Percentiles rank a stretch among this genome's conserved stretches.
Evolutionary conservation across 2,329 filamentous ascomycete genomes (phyloP).

Genomic region (Fusarium buharicum): DNA sequence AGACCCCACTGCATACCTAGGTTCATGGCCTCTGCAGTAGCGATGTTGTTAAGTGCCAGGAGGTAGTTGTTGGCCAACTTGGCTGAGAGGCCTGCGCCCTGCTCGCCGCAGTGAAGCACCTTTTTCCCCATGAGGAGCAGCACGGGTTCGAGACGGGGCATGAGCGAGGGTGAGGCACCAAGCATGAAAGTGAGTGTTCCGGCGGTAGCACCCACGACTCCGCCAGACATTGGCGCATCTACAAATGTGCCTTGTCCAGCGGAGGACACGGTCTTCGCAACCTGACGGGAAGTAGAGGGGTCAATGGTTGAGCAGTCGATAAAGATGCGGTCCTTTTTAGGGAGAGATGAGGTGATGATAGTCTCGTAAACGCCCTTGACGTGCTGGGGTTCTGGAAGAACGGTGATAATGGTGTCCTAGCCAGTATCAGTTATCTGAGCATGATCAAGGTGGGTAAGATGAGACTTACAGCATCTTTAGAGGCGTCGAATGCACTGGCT

Average conservation of each 20-base stretch:
- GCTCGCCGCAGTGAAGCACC: slow-evolving; percentile 84
- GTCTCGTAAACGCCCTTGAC: slow-evolving; percentile 84
- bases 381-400: slow-evolving; percentile 88
- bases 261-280: slow-evolving; percentile 74
- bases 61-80: slow-evolving; percentile 99
- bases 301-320: slow-evolving; percentile 99
- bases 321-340: slow-evolving; percentile 75
- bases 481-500: slow-evolving; percentile 59
- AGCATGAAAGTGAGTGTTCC: slow-evolving; percentile 97
- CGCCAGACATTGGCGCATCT: slow-evolving; percentile 96
- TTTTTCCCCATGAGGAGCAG: slow-evolving; percentile 86
- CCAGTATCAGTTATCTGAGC: slow-evolving; percentile 9
- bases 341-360: slow-evolving; percentile 70
- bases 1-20: slow-evolving; percentile 70
- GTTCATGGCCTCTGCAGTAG: slow-evolving; percentile 73
- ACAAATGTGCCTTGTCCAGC: slow-evolving; percentile 80
- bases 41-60: slow-evolving; percentile 89
- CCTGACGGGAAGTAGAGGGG: slow-evolving; percentile 80
- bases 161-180: slow-evolving; percentile 70
- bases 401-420: slow-evolving; percentile 87
- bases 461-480: slow-evolving; percentile 62
- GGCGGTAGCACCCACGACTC: slow-evolving; percentile 88
- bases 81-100: slow-evolving; percentile 86
- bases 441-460: slow-evolving; percentile 13
- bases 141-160: slow-evolving; percentile 73